Base-by-base conservation (phyloP, 1,284 basidiomycete species). In the Microbotryum silenes-acaulis region DNA sequence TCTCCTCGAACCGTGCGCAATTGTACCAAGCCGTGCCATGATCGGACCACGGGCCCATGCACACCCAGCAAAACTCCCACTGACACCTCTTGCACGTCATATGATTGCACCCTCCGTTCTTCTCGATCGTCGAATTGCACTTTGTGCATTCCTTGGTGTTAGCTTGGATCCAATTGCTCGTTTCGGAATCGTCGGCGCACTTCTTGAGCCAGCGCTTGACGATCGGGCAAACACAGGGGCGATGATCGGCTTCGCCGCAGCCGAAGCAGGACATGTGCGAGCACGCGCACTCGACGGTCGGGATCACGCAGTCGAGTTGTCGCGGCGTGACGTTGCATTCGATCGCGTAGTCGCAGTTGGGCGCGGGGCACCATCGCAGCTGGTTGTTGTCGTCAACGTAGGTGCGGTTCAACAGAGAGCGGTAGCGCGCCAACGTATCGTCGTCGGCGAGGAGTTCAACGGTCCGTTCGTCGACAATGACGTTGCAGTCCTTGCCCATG, bases 11-110 rank as follows among this genome's bases (percentile, higher is more conserved):
- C 37, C 94, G 86, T 72, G 97, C 97, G 80, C 94, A 98, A 33
- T 91, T 93, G 77, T 97, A 98, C 91, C 91, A 98, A 44, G 86
- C 85, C 4, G 91, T 97, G 18, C 94, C 94, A 70, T 98, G 94
- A 73, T 96, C 93, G n/a, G 85, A 83, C 94, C 94, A 98, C 1
- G 91, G 88, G 2, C 92, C 90, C 84, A 79, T 77, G 71, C 78
- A 81, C 31, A 80, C 79, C 85, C 80, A 82, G 74, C 81, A 81
- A 75, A 84, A 86, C 74, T 85, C 79, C 78, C 91, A 86, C 74
- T 90, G 92, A 81, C 92, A 96, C 79, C 94, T 96, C 81, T 94
- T 93, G 81, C 92, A 96, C n/a, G 91, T 96, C 92, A 96, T 96
- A 77, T 96, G 55, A 42, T 96, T 94, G 89, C 94, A 97, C 6